A percentile compares a stretch with the other conserved stretches of the same genome.
These are phyloP conservation scores for Rhodamnia rubescens DNA, from an alignment of 345 rosid genomes.

Conservation along the genomic window DNA sequence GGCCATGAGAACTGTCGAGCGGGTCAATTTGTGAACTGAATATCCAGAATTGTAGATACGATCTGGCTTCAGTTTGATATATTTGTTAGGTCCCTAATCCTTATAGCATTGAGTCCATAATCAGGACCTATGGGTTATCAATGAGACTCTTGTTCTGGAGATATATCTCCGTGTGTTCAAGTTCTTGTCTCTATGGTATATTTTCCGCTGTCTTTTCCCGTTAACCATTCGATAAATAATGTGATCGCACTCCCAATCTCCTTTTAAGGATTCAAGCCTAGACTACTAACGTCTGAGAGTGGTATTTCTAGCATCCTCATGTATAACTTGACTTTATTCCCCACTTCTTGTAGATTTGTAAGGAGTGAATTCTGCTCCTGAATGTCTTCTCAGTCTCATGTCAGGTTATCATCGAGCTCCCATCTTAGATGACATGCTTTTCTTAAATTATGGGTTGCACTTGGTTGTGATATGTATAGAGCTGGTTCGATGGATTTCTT, in stretches of 20 bases:
- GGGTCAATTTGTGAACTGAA: background rate
- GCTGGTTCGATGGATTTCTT: background rate
- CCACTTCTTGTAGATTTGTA: background rate
- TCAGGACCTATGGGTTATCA: background rate
- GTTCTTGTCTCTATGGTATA: background rate
- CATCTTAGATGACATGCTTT: background rate
- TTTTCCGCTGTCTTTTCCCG: background rate
- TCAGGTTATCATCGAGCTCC: background rate
- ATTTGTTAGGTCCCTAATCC: background rate
- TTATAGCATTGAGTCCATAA: background rate
- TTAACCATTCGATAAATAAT: background rate
- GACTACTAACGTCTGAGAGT: background rate
- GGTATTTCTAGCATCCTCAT: background rate
- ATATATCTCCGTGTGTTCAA: background rate
- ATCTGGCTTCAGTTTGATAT: background rate
- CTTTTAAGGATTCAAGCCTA: background rate
- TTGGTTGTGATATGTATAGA: background rate
- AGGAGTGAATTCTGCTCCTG: background rate
- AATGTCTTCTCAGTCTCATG: background rate
- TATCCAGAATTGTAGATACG: background rate
- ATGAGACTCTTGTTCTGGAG: background rate
- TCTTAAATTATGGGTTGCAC: background rate
- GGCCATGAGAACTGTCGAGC: background rate
- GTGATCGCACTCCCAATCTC: background rate
- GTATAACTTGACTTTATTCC: background rate